These are phyloP conservation scores for Brassica incana DNA, from an alignment of 345 rosid genomes.

Conservation along the genomic window DNA sequence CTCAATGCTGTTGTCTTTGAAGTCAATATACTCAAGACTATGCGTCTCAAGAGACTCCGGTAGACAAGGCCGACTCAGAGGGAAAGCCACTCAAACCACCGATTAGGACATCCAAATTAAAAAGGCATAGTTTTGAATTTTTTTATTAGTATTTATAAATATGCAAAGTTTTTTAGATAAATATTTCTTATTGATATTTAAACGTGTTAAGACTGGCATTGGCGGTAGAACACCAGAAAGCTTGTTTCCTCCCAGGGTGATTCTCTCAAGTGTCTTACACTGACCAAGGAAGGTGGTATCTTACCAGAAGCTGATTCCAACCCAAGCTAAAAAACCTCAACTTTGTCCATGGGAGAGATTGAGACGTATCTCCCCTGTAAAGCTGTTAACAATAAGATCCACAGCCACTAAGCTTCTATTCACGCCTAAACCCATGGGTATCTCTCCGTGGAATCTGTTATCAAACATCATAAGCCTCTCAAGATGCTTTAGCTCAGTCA, in stretches of 20 bases:
- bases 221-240: slow-evolving; percentile 50
- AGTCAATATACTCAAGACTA: slow-evolving; percentile 47
- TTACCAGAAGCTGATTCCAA: slow-evolving; percentile 62
- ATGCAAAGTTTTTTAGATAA: no score
- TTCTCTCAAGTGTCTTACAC: no score
- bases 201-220: no score
- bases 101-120: no score
- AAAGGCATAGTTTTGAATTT: no score
- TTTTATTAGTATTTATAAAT: no score
- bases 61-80: slow-evolving; percentile 17
- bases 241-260: no score
- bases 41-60: slow-evolving; percentile 51
- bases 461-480: slow-evolving; percentile 50
- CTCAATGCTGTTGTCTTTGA: slow-evolving; percentile 51
- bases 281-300: slow-evolving; percentile 57
- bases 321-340: slow-evolving; percentile 51
- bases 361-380: slow-evolving; percentile 69
- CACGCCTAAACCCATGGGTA: slow-evolving; percentile 65
- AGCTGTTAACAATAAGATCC: slow-evolving; percentile 59
- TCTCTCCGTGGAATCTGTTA: slow-evolving; percentile 58
- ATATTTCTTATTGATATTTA: no score
- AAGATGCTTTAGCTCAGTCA: slow-evolving; percentile 58
- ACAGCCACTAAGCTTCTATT: slow-evolving; percentile 61
- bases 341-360: slow-evolving; percentile 62
- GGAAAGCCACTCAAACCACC: no score